Conservation (phyloP, 2,329 filamentous ascomycete genomes). For the Calonectria pteridis region DNA sequence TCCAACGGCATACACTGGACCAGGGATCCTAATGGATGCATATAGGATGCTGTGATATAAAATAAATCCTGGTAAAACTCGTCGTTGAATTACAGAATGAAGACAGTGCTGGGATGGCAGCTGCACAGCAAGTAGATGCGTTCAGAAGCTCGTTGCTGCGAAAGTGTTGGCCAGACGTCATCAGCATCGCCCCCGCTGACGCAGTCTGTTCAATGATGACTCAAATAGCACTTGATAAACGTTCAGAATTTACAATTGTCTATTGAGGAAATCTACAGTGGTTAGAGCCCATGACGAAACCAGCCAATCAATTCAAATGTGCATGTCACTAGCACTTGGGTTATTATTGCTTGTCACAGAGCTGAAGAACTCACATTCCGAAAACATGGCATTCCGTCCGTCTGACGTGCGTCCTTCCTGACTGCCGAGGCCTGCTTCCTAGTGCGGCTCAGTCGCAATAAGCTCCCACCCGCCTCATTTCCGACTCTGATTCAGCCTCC, state of each 20-base stretch:
- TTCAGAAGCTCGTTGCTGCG: background rate
- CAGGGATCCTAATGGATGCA: background rate
- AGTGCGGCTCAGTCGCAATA: too few species aligned
- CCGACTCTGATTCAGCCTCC: too few species aligned
- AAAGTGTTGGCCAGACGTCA: background rate
- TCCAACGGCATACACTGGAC: background rate
- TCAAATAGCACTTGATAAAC: background rate
- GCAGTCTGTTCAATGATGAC: background rate
- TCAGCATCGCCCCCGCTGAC: background rate
- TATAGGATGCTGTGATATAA: background rate
- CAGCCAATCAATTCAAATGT: background rate
- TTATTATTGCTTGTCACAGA: background rate
- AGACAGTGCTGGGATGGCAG: background rate
- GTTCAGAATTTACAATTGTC: background rate
- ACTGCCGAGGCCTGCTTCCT: too few species aligned
- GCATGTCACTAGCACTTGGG: background rate
- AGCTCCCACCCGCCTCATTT: too few species aligned
- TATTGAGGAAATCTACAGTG: background rate
- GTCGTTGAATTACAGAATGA: background rate
- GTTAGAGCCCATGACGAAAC: background rate
- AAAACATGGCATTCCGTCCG: too few species aligned
- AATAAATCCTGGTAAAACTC: background rate
- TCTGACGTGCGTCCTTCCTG: too few species aligned
- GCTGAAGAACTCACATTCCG: too few species aligned
- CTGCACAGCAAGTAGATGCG: background rate